Base-by-base conservation (phyloP, 257 asterid species). In the Scutellaria galericulata region DNA sequence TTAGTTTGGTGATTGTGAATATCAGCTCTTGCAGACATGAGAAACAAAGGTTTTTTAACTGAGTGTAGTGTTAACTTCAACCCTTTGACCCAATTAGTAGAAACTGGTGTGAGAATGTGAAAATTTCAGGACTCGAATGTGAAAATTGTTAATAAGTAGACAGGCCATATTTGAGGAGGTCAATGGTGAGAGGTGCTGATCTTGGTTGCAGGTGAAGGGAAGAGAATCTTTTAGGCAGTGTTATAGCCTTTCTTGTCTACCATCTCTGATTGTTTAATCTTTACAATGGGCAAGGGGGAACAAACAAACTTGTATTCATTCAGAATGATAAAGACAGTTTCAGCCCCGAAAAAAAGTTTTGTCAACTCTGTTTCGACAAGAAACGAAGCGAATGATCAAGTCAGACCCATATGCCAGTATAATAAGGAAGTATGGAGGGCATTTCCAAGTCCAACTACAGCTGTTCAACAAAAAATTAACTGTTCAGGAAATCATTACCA, bases 401-500 rank as follows among this genome's bases (percentile, higher is more conserved):
- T 56, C 8, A 68, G 48, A 35, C 12, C 46, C 64, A 27, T 39
- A 7, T 3, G 12, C 47, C 55, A 42, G 58, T 15, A 55, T 24
- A 63, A 74, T 10, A 55, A 51, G 11, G 18, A 6, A 69, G 15
- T 44, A 10, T 3, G 59, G 42, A 18, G 18, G 50, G 7, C 54
- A 65, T 47, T 12, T 39, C 15, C 40, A 57, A 18, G 59, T 70
- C 64, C 51, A 12, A 22, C 5, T 62, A 57, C 65, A 77, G 9
- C 37, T 22, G 51, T 70, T 60, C 73, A 40, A 18, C 40, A 46
- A 72, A 11, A 68, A 27, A 11, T 35, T 58, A 39, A 40, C 37
- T 47, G 39, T 47, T 69, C 69, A 54, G 64, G 71, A 61, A 63
- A 66, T 42, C 44, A 75, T 83, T 95, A 95, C 99, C 99, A 86